Evolutionary conservation across 176 grass and related monocot genomes (phyloP).

Genomic region (Hsuehochloa calcarea): DNA sequence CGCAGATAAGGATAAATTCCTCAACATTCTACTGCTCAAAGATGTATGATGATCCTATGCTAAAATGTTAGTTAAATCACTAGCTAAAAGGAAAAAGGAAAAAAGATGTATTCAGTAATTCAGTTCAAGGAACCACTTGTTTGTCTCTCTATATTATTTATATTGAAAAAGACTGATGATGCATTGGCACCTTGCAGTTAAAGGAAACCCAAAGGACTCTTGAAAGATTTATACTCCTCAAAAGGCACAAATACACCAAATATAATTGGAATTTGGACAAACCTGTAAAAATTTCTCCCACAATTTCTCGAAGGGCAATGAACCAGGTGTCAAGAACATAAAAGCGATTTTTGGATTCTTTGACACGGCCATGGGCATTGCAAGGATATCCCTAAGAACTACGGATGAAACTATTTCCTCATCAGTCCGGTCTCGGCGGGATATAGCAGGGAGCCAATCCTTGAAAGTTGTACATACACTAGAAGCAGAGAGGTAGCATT

Average conservation of each 20-base stretch:
- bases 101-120: background rate
- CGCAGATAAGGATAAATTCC: background rate
- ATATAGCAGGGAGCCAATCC: conserved; percentile 71
- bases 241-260: conserved; percentile 6
- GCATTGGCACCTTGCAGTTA: background rate
- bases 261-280: conserved; percentile 31
- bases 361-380: conserved; percentile 52
- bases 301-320: conserved; percentile 87
- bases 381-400: conserved; percentile 67
- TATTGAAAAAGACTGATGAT: background rate
- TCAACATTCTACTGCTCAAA: background rate
- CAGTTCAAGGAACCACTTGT: background rate
- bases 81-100: background rate
- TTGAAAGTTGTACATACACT: conserved; percentile 67
- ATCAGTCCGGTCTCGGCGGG: conserved; percentile 52
- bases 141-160: background rate
- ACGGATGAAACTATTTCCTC: conserved; percentile 76
- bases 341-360: conserved; percentile 87
- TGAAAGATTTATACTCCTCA: background rate
- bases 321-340: conserved; percentile 91
- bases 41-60: background rate
- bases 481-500: conserved; percentile 81
- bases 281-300: conserved; percentile 97
- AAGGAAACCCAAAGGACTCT: background rate
- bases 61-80: background rate